Conservation (phyloP, 345 rosid genomes). For the Heritiera fomes region DNA sequence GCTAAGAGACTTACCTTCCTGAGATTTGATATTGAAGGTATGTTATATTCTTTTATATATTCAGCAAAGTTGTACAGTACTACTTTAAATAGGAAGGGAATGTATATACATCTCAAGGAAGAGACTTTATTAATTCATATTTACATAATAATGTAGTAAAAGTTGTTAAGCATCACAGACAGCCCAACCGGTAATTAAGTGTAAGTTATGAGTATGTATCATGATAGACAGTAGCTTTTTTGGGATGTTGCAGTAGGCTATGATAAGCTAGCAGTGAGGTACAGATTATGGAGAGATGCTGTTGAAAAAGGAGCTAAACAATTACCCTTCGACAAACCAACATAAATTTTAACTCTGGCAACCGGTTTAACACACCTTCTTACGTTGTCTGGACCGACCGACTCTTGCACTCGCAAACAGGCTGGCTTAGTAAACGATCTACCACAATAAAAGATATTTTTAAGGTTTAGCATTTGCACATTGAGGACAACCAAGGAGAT, state of each 20-base stretch:
- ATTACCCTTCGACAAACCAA: constrained; percentile 54
- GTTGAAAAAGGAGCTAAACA: constrained; percentile 65
- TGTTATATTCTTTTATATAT: too few relatives aligned
- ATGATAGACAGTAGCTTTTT: too few relatives aligned
- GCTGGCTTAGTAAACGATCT: background rate
- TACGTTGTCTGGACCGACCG: constrained; percentile 9
- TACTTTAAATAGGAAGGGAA: too few relatives aligned
- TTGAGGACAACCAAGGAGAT: background rate
- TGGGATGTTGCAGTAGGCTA: constrained; percentile 81
- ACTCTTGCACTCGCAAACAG: background rate
- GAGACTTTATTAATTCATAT: too few relatives aligned
- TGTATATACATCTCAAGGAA: too few relatives aligned
- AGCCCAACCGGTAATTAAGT: too few relatives aligned
- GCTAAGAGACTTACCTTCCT: too few relatives aligned
- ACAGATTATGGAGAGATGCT: constrained; percentile 81
- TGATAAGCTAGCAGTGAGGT: constrained; percentile 90
- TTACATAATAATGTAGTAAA: too few relatives aligned
- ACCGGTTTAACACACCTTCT: constrained; percentile 20
- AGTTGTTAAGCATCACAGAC: too few relatives aligned
- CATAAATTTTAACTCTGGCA: constrained; percentile 6
- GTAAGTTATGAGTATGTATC: too few relatives aligned
- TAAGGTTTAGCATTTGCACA: background rate
- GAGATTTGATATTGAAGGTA: too few relatives aligned
- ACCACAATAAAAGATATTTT: background rate
- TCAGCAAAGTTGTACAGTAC: too few relatives aligned